Evolutionary conservation across 768 basidiomycete genomes (phyloP), one percentile per base, ranked within the genome.

Genomic region (Hypsizygus marmoreus): DNA sequence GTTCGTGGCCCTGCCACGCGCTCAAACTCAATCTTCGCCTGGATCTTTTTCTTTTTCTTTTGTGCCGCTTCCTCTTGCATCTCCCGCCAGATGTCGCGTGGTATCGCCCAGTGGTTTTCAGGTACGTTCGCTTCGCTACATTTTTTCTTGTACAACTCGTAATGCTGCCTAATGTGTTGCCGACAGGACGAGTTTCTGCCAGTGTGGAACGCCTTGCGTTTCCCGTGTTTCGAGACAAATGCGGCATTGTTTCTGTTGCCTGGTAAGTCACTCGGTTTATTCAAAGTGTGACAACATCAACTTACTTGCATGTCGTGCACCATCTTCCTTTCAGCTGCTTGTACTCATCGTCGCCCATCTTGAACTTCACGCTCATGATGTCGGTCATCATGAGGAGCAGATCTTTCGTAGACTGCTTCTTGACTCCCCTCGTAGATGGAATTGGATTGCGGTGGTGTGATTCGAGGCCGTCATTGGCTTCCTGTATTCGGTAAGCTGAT

Each of bases 81-180:
- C 32, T 34, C 32, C 32, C 32, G n/a, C 32, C 32, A 34, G n/a
- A 34, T 13, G n/a, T 17, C 19, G 19, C n/a, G 32, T 34, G 32
- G 32, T 17, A 34, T 34, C n/a, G 32, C 32, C 32, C n/a, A 34
- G 32, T 34, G 7, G 19, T 34, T 13, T 13, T 13, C 32, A n/a
- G 29, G 32, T 6, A 34, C 19, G n/a, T 34, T 34, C n/a, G n/a
- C 19, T 17, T 34, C 32, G n/a, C 19, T 17, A 34, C 32, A 34
- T n/a, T 17, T n/a, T 34, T 34, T 34, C 32, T n/a, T 13, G n/a
- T 34, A 34, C 36, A 22, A 16, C 17, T 48, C 25, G 28, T 54
- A 56, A 25, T 56, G 55, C 19, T 54, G 52, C 10, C 39, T 26
- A 14, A 57, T 57, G 44, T 57, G 55, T 29, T 20, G 12, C 6